A percentile compares a stretch with the other conserved stretches of the same genome.
These are phyloP conservation scores for Trichoderma aggressivum DNA, from an alignment of 2,329 filamentous ascomycete species.

Conservation along the genomic window DNA sequence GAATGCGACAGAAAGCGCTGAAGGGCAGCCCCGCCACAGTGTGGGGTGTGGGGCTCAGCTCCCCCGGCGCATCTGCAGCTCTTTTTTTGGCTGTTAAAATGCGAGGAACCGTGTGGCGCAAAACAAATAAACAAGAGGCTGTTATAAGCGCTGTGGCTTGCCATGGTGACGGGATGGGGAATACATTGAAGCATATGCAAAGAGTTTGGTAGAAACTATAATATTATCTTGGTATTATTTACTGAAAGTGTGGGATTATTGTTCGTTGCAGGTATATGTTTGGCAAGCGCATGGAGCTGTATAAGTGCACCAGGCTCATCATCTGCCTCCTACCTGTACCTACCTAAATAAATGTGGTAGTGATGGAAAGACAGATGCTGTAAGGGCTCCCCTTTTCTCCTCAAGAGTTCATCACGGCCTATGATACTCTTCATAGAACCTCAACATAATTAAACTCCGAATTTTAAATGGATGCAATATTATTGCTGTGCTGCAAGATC, in stretches of 20 bases:
- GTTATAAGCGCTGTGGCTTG: background rate
- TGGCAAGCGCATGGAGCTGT: background rate
- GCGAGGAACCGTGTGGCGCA: constrained; percentile 10
- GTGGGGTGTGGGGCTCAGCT: constrained; percentile 17
- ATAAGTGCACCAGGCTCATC: background rate
- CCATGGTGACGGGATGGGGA: background rate
- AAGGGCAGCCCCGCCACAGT: constrained; percentile 15
- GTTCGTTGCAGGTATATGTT: background rate
- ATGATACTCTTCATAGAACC: fast-evolving
- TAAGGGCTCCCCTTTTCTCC: background rate
- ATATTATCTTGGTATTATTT: background rate
- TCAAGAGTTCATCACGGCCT: background rate
- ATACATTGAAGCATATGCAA: background rate
- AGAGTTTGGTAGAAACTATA: background rate
- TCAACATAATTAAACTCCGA: background rate
- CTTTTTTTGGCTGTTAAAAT: background rate
- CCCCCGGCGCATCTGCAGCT: constrained; percentile 2
- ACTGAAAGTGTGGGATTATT: no score
- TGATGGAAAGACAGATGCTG: background rate
- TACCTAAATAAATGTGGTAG: no score
- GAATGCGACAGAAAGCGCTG: constrained; percentile 9
- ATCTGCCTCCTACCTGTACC: background rate
- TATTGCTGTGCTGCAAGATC: background rate
- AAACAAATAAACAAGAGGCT: background rate
- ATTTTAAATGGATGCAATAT: background rate